These are phyloP conservation scores for Solanum bulbocastanum DNA, from an alignment of 257 asterid species.

Conservation along the genomic window DNA sequence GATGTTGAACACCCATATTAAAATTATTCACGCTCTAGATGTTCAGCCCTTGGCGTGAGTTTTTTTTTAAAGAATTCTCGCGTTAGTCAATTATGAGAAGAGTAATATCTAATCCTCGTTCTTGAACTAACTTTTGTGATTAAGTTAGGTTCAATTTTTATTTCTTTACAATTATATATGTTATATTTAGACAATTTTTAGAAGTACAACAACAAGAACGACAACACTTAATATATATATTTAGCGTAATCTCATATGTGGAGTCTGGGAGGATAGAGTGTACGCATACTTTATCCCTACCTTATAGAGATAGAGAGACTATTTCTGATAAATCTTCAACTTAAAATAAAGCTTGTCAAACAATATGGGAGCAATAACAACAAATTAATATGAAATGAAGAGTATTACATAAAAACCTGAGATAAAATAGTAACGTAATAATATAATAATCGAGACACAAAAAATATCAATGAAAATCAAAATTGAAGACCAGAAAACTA, in stretches of 20 bases:
- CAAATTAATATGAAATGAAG: background rate
- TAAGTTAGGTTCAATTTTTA: background rate
- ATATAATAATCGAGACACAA: too few relatives aligned
- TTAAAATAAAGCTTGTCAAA: background rate
- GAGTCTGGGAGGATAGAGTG: background rate
- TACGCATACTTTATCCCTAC: fast-evolving
- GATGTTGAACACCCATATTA: background rate
- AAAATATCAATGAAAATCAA: background rate
- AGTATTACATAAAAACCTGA: background rate
- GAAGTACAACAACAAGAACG: background rate
- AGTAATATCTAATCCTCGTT: background rate
- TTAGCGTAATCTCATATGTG: background rate
- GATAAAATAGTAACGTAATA: fast-evolving
- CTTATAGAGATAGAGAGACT: background rate
- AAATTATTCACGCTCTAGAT: background rate
- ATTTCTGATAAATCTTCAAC: too few relatives aligned
- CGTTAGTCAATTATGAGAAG: background rate
- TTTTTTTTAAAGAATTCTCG: background rate
- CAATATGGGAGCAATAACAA: background rate
- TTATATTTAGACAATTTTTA: background rate
- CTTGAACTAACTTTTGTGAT: background rate
- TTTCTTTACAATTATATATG: background rate
- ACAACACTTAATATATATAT: background rate
- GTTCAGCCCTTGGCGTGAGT: background rate
- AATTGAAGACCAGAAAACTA: background rate